These are phyloP conservation scores for Fraxinus latifolia DNA, from an alignment of 305 asterid species.

Conservation along the genomic window DNA sequence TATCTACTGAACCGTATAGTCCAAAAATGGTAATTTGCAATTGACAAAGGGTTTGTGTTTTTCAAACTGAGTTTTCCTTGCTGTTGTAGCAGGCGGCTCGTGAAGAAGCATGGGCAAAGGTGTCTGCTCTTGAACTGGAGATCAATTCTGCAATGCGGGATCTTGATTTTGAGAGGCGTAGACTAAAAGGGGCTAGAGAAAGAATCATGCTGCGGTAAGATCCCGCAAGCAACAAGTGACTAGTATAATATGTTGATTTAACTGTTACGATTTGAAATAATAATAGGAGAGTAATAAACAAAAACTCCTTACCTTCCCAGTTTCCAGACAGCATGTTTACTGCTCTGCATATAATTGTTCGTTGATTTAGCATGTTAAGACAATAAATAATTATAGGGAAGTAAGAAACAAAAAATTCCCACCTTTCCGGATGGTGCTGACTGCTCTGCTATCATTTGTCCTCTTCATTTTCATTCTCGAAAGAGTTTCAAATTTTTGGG, in stretches of 20 bases:
- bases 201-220: constrained; percentile 97
- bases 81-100: constrained; percentile 97
- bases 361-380: neutral
- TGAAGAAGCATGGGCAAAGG: constrained; percentile 99
- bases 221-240: neutral
- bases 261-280: constrained; percentile 6
- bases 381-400: neutral
- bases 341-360: neutral
- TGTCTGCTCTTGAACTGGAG: constrained; percentile 95
- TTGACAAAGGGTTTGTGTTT: constrained; percentile 17
- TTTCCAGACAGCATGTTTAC: constrained; percentile 1
- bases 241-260: neutral
- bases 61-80: constrained; percentile 49
- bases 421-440: neutral
- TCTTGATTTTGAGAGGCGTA: constrained; percentile 87
- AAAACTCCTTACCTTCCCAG: neutral
- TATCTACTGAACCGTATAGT: neutral
- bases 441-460: constrained; percentile 12
- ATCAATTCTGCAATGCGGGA: constrained; percentile 88
- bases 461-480: neutral
- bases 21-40: neutral
- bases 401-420: neutral
- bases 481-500: neutral
- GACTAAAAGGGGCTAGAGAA: constrained; percentile 87
- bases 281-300: neutral